Evolutionary conservation across 352 stramenopile genomes (phyloP), one percentile per base, ranked within the genome.

Genomic region (Globisporangium mamillatum): DNA sequence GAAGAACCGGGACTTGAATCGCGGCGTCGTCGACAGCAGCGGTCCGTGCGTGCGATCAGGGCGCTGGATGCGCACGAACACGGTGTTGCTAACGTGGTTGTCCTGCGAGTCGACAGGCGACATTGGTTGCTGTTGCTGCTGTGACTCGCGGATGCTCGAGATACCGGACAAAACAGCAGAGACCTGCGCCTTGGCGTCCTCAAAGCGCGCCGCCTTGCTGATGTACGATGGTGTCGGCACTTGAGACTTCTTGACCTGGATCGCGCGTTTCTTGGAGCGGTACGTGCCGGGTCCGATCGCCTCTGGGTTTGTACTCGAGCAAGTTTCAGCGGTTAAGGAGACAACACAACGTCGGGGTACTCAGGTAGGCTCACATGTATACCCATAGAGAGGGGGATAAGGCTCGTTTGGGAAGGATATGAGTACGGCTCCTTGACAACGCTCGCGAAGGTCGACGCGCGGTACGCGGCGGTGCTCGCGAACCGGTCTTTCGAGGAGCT

Each of bases 1-100:
- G 60, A 92, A 92, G 14, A 79, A 69, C 16, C 66, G 73, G 3
- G 82, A 92, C 63, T 92, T 92, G 71, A 92, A 92, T 16, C 84
- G 74, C 25, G 82, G 79, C 0, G 80, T 92, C 0, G 77, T 84
- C 7, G 84, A 92, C 46, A 90, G 73, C 29, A 89, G 70, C 0
- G 73, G 77, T 4, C 82, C 79, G 16, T 77, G 85, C 8, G 75
- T 60, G 68, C 82, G 81, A 24, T 82, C 77, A 18, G 71, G 68
- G 29, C 38, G 52, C 50, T 66, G 61, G 68, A 71, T n/a, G 50
- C 68, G 14, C 48, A 72, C 60, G 14, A 38, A 61, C 22, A 63
- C 63, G 46, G 50, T 58, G 55, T 34, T 68, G 60, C 22, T 61
- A 29, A 36, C 25, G 41, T 56, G 41, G 41, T 8, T 32, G 20